Evolutionary conservation across 2,329 filamentous ascomycete genomes (phyloP).

Genomic region (Davidsoniella virescens): DNA sequence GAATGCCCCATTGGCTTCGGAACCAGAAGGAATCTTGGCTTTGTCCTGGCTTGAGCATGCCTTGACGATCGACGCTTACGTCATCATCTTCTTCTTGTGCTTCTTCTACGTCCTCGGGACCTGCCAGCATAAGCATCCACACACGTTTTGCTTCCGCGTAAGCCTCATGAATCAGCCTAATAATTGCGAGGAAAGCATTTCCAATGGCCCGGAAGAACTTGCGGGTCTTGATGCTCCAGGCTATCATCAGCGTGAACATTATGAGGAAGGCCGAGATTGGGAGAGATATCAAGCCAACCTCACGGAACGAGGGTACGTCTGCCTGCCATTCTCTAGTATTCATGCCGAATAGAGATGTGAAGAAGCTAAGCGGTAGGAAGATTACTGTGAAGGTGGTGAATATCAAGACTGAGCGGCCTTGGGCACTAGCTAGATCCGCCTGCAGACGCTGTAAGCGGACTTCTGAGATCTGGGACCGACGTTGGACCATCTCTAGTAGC

Average conservation of each 20-base stretch:
- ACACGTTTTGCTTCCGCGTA: background rate
- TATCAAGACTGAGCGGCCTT: slow-evolving; percentile 48
- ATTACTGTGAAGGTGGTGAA: slow-evolving; percentile 49
- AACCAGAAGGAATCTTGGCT: background rate
- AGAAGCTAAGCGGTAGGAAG: slow-evolving; percentile 47
- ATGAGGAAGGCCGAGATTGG: slow-evolving; percentile 35
- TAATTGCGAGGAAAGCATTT: background rate
- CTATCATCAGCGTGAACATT: slow-evolving; percentile 32
- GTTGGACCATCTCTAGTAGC: slow-evolving; percentile 49
- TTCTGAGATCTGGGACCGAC: slow-evolving; percentile 50
- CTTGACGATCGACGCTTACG: background rate
- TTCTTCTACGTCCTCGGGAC: too few species aligned
- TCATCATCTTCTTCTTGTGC: background rate
- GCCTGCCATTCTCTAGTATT: slow-evolving; percentile 46
- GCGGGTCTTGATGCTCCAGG: slow-evolving; percentile 35
- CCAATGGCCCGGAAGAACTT: slow-evolving; percentile 18
- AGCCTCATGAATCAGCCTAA: background rate
- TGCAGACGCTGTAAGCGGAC: slow-evolving; percentile 45
- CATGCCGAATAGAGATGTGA: slow-evolving; percentile 49
- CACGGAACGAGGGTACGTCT: slow-evolving; percentile 25
- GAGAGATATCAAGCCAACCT: slow-evolving; percentile 32
- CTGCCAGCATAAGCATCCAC: background rate
- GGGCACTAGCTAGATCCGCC: slow-evolving; percentile 44
- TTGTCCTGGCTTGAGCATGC: background rate
- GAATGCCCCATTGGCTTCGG: background rate